Percentiles rank a stretch among this genome's conserved stretches.
These are phyloP conservation scores for Hawksworthiomyces lignivorus DNA, from an alignment of 2,329 filamentous ascomycete genomes.

Conservation along the genomic window DNA sequence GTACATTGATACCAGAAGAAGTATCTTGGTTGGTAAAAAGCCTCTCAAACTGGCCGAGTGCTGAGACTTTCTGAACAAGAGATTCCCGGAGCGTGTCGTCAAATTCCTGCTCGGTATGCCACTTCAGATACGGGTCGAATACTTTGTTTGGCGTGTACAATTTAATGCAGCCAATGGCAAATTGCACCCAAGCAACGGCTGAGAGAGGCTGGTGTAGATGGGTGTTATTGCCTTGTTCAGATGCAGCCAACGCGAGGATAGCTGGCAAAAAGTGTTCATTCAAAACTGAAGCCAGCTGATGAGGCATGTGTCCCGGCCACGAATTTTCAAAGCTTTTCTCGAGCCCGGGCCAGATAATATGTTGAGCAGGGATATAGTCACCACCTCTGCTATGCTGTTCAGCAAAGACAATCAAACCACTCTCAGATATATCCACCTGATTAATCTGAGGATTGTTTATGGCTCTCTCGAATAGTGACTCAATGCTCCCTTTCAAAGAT, in stretches of 20 bases:
- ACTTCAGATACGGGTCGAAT: conserved; percentile 69
- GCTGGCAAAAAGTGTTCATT: conserved; percentile 38
- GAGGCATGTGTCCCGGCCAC: conserved; percentile 20
- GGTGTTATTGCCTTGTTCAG: conserved; percentile 19
- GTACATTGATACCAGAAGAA: conserved; percentile 46
- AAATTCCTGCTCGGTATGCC: conserved; percentile 56
- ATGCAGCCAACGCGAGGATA: conserved; percentile 35
- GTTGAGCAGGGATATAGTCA: background rate
- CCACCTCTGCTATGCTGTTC: background rate
- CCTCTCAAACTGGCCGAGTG: conserved; percentile 58
- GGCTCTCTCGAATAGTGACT: conserved; percentile 17
- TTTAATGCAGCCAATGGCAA: conserved; percentile 65
- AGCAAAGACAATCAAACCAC: conserved; percentile 3
- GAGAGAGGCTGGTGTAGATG: conserved; percentile 24
- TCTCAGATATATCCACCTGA: background rate
- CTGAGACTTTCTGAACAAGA: conserved; percentile 49
- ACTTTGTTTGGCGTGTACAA: conserved; percentile 80
- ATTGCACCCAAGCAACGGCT: conserved; percentile 64
- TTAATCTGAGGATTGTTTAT: conserved; percentile 3
- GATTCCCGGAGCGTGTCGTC: conserved; percentile 46
- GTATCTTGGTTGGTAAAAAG: conserved; percentile 60
- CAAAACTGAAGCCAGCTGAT: conserved; percentile 26
- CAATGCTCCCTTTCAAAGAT: conserved; percentile 13
- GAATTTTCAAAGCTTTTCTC: conserved; percentile 1
- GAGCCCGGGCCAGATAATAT: conserved; percentile 8